Evolutionary conservation across 805 yeast species (phyloP).

Genomic region (Myxozyma lipomycoides): DNA sequence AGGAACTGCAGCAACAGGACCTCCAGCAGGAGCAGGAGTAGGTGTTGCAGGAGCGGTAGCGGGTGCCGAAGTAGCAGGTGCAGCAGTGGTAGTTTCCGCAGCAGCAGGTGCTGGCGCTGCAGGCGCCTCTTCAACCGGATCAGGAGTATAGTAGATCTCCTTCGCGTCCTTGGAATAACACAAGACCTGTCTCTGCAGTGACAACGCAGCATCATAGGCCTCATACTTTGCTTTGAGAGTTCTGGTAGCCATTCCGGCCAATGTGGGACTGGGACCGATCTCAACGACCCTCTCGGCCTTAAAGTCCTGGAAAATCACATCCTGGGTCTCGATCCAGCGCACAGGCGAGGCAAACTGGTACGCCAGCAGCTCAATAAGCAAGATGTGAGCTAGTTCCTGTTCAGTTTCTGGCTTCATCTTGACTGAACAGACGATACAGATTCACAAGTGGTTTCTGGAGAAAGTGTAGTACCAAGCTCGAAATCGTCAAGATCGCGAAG

Average conservation of each 20-base stretch:
- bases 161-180: constrained; percentile 95
- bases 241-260: constrained; percentile 98
- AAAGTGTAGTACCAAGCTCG: constrained; percentile 3
- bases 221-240: constrained; percentile 94
- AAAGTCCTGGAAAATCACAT: constrained; percentile 88
- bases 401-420: constrained; percentile 88
- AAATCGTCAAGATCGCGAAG: too few species aligned
- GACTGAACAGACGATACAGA: neutral
- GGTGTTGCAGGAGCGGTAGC: constrained; percentile 55
- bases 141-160: constrained; percentile 87
- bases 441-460: neutral
- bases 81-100: constrained; percentile 54
- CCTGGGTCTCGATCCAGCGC: constrained; percentile 99
- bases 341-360: constrained; percentile 99
- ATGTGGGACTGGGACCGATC: constrained; percentile 97
- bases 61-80: constrained; percentile 56
- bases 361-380: constrained; percentile 92
- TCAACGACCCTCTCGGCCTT: constrained; percentile 97
- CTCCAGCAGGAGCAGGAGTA: constrained; percentile 66
- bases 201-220: constrained; percentile 94
- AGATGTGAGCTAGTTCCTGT: constrained; percentile 93
- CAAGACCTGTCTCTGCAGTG: constrained; percentile 87
- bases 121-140: constrained; percentile 37
- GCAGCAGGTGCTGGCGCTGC: constrained; percentile 39
- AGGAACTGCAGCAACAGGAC: constrained; percentile 76